These are phyloP conservation scores for Bauhinia variegata DNA, from an alignment of 306 rosid genomes.

Conservation along the genomic window DNA sequence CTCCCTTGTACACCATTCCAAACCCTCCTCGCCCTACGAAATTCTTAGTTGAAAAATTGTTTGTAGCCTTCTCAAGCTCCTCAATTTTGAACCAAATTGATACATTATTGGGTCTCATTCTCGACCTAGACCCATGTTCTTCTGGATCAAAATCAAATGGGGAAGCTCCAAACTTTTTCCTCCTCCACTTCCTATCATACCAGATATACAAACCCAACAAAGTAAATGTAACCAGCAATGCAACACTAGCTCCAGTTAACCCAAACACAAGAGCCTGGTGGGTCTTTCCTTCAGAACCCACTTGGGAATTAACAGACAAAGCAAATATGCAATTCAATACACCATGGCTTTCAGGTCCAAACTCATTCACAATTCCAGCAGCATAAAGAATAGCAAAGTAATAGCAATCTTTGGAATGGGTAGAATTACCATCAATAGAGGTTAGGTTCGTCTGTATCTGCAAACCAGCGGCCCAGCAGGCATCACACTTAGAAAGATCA, in stretches of 20 bases:
- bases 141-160: conserved; percentile 57
- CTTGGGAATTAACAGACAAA: conserved; percentile 43
- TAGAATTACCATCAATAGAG: conserved; percentile 63
- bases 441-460: conserved; percentile 41
- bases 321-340: conserved; percentile 64
- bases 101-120: conserved; percentile 80
- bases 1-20: conserved; percentile 84
- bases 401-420: conserved; percentile 60
- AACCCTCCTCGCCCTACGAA: conserved; percentile 92
- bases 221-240: conserved; percentile 54
- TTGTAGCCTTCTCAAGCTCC: conserved; percentile 90
- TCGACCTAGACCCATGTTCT: conserved; percentile 67
- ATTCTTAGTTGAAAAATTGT: conserved; percentile 70
- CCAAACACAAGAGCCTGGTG: conserved; percentile 71
- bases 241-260: conserved; percentile 73
- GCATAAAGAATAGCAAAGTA: conserved; percentile 68
- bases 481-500: conserved; percentile 57
- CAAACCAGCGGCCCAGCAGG: conserved; percentile 60
- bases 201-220: conserved; percentile 69
- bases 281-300: conserved; percentile 44
- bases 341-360: conserved; percentile 76
- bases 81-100: conserved; percentile 86
- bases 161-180: conserved; percentile 36
- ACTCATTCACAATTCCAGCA: conserved; percentile 79
- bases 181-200: conserved; percentile 61